Conservation (phyloP, 345 rosid genomes). For the Mangifera indica region DNA sequence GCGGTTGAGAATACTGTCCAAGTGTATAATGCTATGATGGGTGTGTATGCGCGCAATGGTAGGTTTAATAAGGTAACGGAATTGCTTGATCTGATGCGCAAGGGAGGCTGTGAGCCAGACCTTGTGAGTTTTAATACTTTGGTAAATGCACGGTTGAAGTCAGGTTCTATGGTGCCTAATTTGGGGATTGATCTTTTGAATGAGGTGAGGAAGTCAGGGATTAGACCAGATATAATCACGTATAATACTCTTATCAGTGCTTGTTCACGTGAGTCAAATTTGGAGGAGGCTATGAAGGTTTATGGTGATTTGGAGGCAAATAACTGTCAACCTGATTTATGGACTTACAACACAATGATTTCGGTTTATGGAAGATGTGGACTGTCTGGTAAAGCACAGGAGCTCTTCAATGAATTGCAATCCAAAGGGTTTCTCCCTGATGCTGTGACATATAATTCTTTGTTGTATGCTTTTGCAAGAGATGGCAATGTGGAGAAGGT, state of each 20-base stretch:
- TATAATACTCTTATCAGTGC: conserved; percentile 91
- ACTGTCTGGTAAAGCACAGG: conserved; percentile 61
- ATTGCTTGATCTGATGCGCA: conserved; percentile 71
- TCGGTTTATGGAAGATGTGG: conserved; percentile 91
- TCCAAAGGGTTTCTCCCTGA: conserved; percentile 77
- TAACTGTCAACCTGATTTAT: conserved; percentile 81
- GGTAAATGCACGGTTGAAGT: conserved; percentile 81
- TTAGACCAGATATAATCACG: conserved; percentile 86
- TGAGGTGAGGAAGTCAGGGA: conserved; percentile 73
- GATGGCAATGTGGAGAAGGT: conserved; percentile 78
- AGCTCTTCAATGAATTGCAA: conserved; percentile 69
- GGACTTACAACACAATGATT: conserved; percentile 98
- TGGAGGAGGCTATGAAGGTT: conserved; percentile 74
- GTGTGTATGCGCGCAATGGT: conserved; percentile 77
- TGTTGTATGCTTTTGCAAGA: conserved; percentile 93
- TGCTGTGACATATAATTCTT: conserved; percentile 85
- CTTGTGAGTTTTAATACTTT: conserved; percentile 93
- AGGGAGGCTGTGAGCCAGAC: conserved; percentile 82
- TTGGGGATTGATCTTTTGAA: conserved; percentile 59
- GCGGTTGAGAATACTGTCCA: conserved; percentile 69
- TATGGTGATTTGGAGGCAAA: conserved; percentile 69
- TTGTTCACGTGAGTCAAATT: conserved; percentile 73
- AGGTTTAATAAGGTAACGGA: conserved; percentile 61
- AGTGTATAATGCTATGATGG: conserved; percentile 96
- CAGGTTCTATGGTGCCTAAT: conserved; percentile 53